A percentile compares a stretch with the other conserved stretches of the same genome.
Evolutionary conservation across 2,329 filamentous ascomycete genomes (phyloP).

Genomic region (Capronia coronata): DNA sequence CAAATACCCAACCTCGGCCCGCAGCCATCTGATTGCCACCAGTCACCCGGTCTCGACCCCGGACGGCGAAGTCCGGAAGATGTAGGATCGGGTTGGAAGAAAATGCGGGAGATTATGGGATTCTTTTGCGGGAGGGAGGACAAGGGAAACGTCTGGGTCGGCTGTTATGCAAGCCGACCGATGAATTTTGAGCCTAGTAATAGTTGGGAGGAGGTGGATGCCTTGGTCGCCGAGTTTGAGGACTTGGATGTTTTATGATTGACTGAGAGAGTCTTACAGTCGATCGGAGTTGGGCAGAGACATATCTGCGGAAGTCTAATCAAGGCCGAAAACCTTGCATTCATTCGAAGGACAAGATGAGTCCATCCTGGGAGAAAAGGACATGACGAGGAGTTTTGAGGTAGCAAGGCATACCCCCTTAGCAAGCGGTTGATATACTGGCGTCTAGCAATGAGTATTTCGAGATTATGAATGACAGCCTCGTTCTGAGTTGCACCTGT

Average conservation of each 20-base stretch:
- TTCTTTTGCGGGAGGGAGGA: conserved; percentile 56
- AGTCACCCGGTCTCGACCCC: conserved; percentile 2
- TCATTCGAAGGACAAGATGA: not conserved
- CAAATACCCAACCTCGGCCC: conserved; percentile 37
- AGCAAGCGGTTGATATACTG: not conserved
- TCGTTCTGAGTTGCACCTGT: too few species aligned
- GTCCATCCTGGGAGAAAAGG: not conserved
- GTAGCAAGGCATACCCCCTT: not conserved
- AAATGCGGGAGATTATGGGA: conserved; percentile 54
- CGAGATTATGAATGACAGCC: too few species aligned
- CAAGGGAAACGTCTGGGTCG: conserved; percentile 50
- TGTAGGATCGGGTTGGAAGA: conserved; percentile 48
- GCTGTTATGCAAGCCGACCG: conserved; percentile 54
- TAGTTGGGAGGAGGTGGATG: conserved; percentile 32
- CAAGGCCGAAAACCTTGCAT: not conserved
- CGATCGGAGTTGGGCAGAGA: not conserved
- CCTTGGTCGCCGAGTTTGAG: conserved; percentile 46
- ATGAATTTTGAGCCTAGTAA: conserved; percentile 31
- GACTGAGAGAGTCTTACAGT: not conserved
- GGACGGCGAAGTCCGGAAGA: conserved; percentile 33
- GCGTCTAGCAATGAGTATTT: not conserved
- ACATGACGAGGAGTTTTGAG: not conserved
- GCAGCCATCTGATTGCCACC: conserved; percentile 12
- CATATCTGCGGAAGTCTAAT: not conserved
- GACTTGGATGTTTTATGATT: conserved; percentile 45